phyloP scores from a whole-genome alignment of 345 rosid genomes.

The Ceriops decandra region DNA sequence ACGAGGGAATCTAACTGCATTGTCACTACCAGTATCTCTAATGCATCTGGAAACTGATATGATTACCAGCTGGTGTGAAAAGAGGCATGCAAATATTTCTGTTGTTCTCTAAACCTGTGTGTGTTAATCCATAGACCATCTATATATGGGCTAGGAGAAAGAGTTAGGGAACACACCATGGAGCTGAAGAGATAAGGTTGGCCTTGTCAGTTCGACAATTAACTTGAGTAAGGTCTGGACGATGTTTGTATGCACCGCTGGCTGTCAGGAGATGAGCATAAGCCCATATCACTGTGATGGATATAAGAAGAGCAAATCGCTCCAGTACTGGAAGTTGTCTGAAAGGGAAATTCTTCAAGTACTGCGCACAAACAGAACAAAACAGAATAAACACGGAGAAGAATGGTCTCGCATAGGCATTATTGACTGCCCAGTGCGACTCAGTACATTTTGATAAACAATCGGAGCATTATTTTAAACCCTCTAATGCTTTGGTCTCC shows the following conservation, averaged over 20 bases:
- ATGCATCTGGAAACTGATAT: no score
- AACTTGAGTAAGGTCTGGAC: conserved; percentile 64
- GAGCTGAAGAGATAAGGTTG: conserved; percentile 97
- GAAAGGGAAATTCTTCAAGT: conserved; percentile 67
- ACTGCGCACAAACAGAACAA: conserved; percentile 37
- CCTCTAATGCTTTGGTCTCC: no score
- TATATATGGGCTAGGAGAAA: not conserved
- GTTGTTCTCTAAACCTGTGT: not conserved
- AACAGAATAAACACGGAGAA: not conserved
- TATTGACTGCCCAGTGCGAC: not conserved
- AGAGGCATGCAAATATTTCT: no score
- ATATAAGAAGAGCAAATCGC: conserved; percentile 83
- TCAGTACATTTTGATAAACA: no score
- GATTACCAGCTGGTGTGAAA: no score
- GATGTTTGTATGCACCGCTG: conserved; percentile 92
- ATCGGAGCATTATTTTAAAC: no score
- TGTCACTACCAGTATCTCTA: no score
- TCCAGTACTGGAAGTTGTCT: conserved; percentile 73
- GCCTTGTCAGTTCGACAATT: conserved; percentile 95
- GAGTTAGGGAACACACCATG: conserved; percentile 56
- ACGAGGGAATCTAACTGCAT: no score
- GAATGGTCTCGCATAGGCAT: not conserved
- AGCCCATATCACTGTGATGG: conserved; percentile 77
- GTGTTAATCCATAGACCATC: not conserved
- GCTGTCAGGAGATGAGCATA: conserved; percentile 97